Evolutionary conservation across 768 basidiomycete genomes (phyloP), one percentile per base, ranked within the genome.

Genomic region (Tricholoma hemisulphureum): DNA sequence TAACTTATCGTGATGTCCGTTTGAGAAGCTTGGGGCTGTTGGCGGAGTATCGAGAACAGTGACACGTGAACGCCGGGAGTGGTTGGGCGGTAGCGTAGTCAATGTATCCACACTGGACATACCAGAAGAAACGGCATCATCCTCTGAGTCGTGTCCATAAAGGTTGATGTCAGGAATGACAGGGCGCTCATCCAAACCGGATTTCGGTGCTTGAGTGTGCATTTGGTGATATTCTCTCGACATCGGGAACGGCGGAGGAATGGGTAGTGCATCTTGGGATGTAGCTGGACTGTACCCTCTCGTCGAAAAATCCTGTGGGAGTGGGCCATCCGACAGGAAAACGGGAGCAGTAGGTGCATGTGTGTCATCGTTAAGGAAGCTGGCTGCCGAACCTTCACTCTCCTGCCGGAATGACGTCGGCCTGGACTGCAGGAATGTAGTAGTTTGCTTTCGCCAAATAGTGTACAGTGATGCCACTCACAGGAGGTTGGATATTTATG

Each of bases 401-500:
- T 49, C 26, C 26, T 49, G 46, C n/a, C 46, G 26, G 8, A 29
- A 56, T 2, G 63, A 60, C 11, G 18, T 18, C 7, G 61, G 29
- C 14, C 61, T 26, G n/a, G 63, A 58, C 63, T 64, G 57, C 1
- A 55, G 31, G 34, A 9, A 32, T 11, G 26, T 1, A 14, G 9
- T 35, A 18, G 18, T 57, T 10, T 56, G 16, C n/a, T 28, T 26
- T 21, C 26, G 39, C 29, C 9, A 53, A n/a, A 28, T 16, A 28
- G 13, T 35, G 23, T 20, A 26, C 21, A 43, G 14, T 16, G n/a
- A 32, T 31, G 39, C 10, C 20, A 67, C 70, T 57, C 63, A 79
- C 78, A 14, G 76, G 77, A 43, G 76, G 71, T 57, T 73, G 70
- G 20, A 78, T 63, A 20, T 56, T 70, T 54, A 77, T 76, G 18